These are phyloP conservation scores for Stenocarpella maydis DNA, from an alignment of 2,329 filamentous ascomycete genomes.

Conservation along the genomic window DNA sequence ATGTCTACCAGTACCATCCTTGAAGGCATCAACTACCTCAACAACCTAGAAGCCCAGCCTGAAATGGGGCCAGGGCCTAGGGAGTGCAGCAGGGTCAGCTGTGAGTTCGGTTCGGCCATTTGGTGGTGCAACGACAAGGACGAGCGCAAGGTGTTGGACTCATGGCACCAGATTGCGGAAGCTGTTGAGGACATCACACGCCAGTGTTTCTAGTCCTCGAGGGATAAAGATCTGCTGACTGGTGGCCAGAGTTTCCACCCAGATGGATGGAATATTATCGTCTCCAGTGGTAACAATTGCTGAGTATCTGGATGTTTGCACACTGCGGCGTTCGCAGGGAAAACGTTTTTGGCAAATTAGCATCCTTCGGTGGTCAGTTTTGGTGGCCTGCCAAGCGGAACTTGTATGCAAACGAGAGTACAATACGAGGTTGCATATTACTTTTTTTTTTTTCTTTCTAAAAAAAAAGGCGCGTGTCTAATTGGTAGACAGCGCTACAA, in stretches of 20 bases:
- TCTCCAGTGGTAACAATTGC: not conserved
- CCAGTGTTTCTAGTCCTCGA: not conserved
- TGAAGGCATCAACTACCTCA: not conserved
- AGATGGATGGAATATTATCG: not conserved
- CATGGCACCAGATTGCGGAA: not conserved
- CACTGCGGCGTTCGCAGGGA: not conserved
- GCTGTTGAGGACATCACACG: not conserved
- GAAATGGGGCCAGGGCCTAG: not conserved
- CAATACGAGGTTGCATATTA: too few species aligned
- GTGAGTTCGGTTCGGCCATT: not conserved
- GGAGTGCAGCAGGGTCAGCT: not conserved
- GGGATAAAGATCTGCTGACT: accelerated
- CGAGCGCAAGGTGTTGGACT: not conserved
- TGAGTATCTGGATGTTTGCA: not conserved
- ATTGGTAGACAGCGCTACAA: not conserved
- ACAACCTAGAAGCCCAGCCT: not conserved
- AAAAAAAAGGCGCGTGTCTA: not conserved
- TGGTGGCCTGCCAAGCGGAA: not conserved
- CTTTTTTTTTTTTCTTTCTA: accelerated
- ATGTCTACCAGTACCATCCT: not conserved
- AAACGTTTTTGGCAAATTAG: not conserved
- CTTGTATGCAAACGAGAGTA: not conserved
- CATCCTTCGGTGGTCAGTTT: not conserved
- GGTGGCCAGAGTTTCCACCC: not conserved
- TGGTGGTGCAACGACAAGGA: conserved; percentile 3